phyloP scores from a whole-genome alignment of 1,284 basidiomycete genomes.

The Trichosporon sp. region DNA sequence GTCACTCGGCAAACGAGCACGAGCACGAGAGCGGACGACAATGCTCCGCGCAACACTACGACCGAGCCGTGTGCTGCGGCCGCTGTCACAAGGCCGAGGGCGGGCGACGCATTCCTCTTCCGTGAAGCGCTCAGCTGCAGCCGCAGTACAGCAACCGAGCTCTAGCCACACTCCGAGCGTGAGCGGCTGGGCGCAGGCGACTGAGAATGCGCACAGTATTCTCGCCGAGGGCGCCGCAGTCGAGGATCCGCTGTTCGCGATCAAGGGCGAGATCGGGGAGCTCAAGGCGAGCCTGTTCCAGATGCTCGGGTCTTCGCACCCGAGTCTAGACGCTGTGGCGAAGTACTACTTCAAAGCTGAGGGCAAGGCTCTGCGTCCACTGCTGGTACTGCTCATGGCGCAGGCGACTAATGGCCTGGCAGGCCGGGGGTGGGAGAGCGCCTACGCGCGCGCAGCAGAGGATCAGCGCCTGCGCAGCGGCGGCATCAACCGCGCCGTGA shows the following conservation, averaged over 20 bases:
- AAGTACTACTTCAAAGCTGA: conserved; percentile 86
- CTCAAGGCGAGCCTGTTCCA: conserved; percentile 70
- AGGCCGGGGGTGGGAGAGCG: conserved; percentile 31
- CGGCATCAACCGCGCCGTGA: conserved; percentile 43
- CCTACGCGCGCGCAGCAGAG: conserved; percentile 1
- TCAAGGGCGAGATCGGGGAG: conserved; percentile 67
- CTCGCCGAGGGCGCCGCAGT: conserved; percentile 15
- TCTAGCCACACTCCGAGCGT: too few species aligned
- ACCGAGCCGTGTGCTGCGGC: not conserved
- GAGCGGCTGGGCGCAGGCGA: conserved; percentile 40
- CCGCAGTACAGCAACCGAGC: conserved; percentile 4
- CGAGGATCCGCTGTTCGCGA: conserved; percentile 43
- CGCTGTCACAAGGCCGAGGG: not conserved
- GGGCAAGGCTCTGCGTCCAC: conserved; percentile 79
- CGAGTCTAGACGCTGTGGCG: conserved; percentile 78
- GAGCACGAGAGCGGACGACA: not conserved
- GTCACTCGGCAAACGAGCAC: too few species aligned
- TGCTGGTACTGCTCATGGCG: conserved; percentile 83
- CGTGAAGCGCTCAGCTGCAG: conserved; percentile 1
- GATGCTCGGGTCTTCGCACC: conserved; percentile 82
- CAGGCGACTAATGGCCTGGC: conserved; percentile 82
- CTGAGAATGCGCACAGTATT: conserved; percentile 40
- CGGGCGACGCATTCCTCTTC: conserved; percentile 13
- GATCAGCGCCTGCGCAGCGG: conserved; percentile 13
- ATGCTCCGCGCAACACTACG: conserved; percentile 13